Conservation (phyloP, 164 flowering plant genomes). For the Litsea cubeba region DNA sequence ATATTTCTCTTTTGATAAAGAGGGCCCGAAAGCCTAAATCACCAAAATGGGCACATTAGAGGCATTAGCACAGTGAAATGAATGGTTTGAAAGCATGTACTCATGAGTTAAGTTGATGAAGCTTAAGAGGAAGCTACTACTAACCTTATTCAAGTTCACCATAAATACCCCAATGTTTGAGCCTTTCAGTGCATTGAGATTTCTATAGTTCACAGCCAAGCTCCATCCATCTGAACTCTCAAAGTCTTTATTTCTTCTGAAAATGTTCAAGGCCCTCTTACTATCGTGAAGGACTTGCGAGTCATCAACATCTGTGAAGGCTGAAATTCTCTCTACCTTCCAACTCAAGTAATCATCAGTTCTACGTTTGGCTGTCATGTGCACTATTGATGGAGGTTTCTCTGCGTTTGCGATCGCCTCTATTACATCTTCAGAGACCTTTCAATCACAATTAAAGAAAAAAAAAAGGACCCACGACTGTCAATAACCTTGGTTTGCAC, state of each 20-base stretch:
- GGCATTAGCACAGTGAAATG: too few species aligned
- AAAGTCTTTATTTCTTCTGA: constrained; percentile 45
- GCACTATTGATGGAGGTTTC: constrained; percentile 53
- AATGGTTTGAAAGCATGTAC: too few species aligned
- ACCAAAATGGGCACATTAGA: too few species aligned
- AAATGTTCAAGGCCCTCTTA: constrained; percentile 46
- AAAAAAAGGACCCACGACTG: too few species aligned
- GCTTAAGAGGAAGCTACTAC: constrained; percentile 1
- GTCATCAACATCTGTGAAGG: constrained; percentile 18
- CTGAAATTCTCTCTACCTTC: constrained; percentile 29
- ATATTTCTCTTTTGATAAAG: too few species aligned
- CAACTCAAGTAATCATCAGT: constrained; percentile 15
- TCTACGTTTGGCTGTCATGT: constrained; percentile 21
- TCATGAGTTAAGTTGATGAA: too few species aligned
- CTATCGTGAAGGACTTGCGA: constrained; percentile 16
- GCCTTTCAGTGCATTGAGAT: constrained; percentile 31
- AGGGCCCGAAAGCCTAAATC: too few species aligned
- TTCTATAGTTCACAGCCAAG: constrained; percentile 35
- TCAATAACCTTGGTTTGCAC: not conserved
- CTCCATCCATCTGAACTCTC: constrained; percentile 78
- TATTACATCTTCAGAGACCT: constrained; percentile 60
- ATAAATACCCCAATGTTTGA: constrained; percentile 56
- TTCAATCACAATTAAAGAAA: not conserved
- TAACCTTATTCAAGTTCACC: constrained; percentile 76
- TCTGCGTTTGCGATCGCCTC: constrained; percentile 34